Evolutionary conservation across 108 stramenopile species (phyloP), one percentile per base, ranked within the genome.

Genomic region (Fragilaria crotonensis): DNA sequence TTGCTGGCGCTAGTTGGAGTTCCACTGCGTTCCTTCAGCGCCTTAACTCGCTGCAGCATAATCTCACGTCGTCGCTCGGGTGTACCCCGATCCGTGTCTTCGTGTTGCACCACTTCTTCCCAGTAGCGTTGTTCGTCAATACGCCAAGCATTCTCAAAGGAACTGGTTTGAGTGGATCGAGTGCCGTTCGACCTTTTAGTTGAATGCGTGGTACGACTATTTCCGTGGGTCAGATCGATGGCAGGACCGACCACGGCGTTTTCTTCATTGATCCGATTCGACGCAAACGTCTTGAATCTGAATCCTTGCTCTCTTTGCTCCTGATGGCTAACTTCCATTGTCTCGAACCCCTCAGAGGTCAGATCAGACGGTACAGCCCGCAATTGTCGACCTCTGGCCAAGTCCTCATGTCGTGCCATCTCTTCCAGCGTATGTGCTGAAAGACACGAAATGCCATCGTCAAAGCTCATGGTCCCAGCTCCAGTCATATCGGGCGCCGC

Each of bases 381-480:
- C 27, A 56, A 3, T 2, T 20, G 30, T 19, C 27, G 30, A 7
- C 33, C 19, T 5, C 27, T 31, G 28, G n/a, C 11, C 54, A 56
- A 2, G 2, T 36, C 33, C 2, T 31, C 32, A 3, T 56, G 54
- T 36, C 52, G 26, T 1, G 68, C 87, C 76, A 84, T 74, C 44
- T 85, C 84, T 59, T 89, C 87, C 33, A 89, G 68, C 14, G 84
- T 89, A 45, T 85, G 77, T 2, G 79, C 68, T 2, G 77, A 76
- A 57, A 89, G 83, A 25, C 76, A 76, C 9, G 69, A 71, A 47
- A 89, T 80, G n/a, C 83, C 80, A 75, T 89, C 87, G 59, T 89
- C 87, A 63, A 88, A 88, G 27, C 61, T 73, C 11, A 45, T 41
- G n/a, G n/a, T n/a, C n/a, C n/a, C n/a, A 11, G 36, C 36, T 41